A percentile compares a stretch with the other conserved stretches of the same genome.
These are phyloP conservation scores for Pseudogymnoascus sp. DNA, from an alignment of 2,329 filamentous ascomycete genomes.

Conservation along the genomic window DNA sequence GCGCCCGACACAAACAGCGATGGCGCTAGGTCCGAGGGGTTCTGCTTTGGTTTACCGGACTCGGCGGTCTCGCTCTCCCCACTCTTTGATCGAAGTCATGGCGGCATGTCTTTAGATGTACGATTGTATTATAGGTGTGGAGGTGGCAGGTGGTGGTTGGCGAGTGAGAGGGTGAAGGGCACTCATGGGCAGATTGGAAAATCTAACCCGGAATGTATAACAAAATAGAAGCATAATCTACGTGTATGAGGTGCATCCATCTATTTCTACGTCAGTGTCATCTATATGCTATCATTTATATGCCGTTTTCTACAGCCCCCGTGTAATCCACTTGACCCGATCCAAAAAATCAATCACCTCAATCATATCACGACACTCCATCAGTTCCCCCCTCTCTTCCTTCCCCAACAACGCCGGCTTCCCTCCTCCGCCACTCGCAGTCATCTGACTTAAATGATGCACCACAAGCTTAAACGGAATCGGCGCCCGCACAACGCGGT, in stretches of 20 bases:
- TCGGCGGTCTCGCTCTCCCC: background rate
- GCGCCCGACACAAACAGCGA: background rate
- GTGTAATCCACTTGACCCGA: slow-evolving; percentile 33
- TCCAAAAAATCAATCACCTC: slow-evolving; percentile 57
- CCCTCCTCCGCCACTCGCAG: slow-evolving; percentile 36
- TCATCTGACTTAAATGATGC: slow-evolving; percentile 63
- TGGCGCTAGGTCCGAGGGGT: background rate
- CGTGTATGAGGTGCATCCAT: background rate
- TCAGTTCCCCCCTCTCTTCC: slow-evolving; percentile 46
- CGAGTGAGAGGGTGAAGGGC: background rate
- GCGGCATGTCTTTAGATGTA: slow-evolving; percentile 6
- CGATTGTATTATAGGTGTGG: slow-evolving; percentile 7
- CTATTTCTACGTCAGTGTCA: background rate
- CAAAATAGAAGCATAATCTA: slow-evolving; percentile 8
- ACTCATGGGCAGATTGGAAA: background rate
- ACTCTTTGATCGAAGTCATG: slow-evolving; percentile 6
- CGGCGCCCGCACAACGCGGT: slow-evolving; percentile 47
- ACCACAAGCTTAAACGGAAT: slow-evolving; percentile 56
- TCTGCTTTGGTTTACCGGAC: background rate
- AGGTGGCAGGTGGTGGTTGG: background rate
- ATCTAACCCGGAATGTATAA: slow-evolving; percentile 5
- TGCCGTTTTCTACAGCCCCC: background rate
- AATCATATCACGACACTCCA: slow-evolving; percentile 44
- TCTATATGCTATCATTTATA: background rate
- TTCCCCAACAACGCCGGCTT: slow-evolving; percentile 36